A percentile compares a stretch with the other conserved stretches of the same genome.
Conservation (phyloP, 179 eudicot genomes). For the Carnegiea gigantea region DNA sequence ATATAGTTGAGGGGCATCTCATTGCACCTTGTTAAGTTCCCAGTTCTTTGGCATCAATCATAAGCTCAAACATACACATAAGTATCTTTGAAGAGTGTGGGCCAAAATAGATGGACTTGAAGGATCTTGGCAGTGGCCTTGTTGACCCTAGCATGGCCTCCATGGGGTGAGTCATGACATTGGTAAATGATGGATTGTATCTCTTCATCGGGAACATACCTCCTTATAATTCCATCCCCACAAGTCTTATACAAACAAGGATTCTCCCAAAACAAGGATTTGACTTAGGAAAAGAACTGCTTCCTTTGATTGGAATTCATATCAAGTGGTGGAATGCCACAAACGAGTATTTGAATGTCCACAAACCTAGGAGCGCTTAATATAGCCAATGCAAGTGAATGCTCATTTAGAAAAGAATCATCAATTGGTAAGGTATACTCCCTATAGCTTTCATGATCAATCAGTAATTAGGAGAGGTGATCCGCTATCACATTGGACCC, state of each 20-base stretch:
- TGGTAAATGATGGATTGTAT: too few species aligned
- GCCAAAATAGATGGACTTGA: too few species aligned
- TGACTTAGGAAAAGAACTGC: neutral
- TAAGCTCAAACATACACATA: too few species aligned
- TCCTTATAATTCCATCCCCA: too few species aligned
- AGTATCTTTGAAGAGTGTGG: too few species aligned
- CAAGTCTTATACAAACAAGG: neutral
- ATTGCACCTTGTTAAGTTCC: too few species aligned
- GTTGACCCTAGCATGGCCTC: too few species aligned
- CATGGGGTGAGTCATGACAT: too few species aligned
- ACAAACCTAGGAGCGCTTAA: neutral
- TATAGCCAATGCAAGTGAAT: neutral
- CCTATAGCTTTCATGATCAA: neutral
- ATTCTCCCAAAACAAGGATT: neutral
- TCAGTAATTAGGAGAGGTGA: neutral
- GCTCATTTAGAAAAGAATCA: neutral
- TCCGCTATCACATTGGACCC: neutral
- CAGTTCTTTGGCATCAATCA: too few species aligned
- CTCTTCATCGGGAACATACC: too few species aligned
- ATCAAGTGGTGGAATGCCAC: neutral
- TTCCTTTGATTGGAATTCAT: neutral
- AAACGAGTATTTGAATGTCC: neutral
- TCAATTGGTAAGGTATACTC: neutral
- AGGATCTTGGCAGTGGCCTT: too few species aligned
- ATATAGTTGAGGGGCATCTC: too few species aligned